Base-by-base conservation (phyloP, 208 protist species). In the Acanthamoeba healyi region DNA sequence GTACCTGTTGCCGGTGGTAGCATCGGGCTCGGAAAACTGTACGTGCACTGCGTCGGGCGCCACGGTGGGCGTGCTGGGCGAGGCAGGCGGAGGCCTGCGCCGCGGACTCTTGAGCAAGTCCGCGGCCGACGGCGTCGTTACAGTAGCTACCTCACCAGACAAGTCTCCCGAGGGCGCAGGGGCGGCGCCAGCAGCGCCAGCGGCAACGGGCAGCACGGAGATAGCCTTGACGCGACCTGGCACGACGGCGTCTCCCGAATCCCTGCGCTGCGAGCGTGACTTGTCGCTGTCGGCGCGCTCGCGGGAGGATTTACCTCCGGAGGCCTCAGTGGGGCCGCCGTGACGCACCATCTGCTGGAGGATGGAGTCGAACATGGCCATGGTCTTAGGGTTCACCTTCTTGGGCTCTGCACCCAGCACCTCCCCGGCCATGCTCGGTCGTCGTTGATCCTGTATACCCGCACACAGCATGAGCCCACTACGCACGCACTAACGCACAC, bases 211-310 rank as follows among this genome's bases (percentile, higher is more conserved):
- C 65, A 74, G 34, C 15, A 74, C 32, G n/a, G 32, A 10, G 7
- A 74, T 19, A 2, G 65, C 65, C 34, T 38, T 29, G 65, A 4
- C 32, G 7, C 65, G 65, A 17, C 65, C 29, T 14, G 65, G 29
- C 65, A 2, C 10, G 65, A 3, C 34, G 10, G 6, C 32, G 65
- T 3, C 32, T 2, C 3, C 6, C n/a, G n/a, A 6, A 26, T 2
- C n/a, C 65, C 38, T 74, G 54, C 10, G 54, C 54, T 22, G 4
- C 7, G 44, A 4, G 44, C 44, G 44, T 4, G 4, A 5, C 65
- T 74, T 74, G 65, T 74, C 65, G 65, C 65, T 74, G 65, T 74
- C 65, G 10, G 65, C 17, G n/a, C 65, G 65, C n/a, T 74, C 65
- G 17, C 65, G 65, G 65, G 65, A 22, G 15, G n/a, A 29, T 26